phyloP scores from a whole-genome alignment of 345 rosid species.

The Gossypium sturtianum region DNA sequence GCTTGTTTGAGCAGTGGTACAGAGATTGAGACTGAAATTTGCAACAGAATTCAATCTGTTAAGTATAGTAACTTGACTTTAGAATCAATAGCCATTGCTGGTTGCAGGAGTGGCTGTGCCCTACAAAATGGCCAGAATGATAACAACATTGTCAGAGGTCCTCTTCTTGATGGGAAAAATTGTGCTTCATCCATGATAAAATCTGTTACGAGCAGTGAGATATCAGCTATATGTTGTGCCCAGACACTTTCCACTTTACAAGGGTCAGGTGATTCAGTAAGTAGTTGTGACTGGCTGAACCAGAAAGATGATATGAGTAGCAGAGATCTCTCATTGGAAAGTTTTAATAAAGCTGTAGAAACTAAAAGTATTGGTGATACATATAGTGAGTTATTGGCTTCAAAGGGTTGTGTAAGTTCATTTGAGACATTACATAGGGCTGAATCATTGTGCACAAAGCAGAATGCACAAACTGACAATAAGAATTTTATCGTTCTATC shows the following conservation, averaged over 20 bases:
- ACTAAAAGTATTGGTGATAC: constrained; percentile 14
- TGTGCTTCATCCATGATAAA: constrained; percentile 20
- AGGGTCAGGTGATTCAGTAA: constrained; percentile 12
- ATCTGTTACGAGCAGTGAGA: constrained; percentile 20
- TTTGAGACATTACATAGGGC: constrained; percentile 20
- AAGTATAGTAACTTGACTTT: not conserved
- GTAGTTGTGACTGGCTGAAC: constrained; percentile 12
- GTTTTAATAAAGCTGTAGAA: constrained; percentile 12
- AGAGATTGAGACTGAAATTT: not conserved
- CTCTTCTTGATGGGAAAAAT: constrained; percentile 6
- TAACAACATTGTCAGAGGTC: constrained; percentile 1
- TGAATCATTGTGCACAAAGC: constrained; percentile 19
- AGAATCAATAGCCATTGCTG: constrained; percentile 2
- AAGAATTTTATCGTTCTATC: constrained; percentile 15
- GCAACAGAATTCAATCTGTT: constrained; percentile 2
- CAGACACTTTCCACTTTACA: constrained; percentile 12
- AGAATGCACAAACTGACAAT: constrained; percentile 21
- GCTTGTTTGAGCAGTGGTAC: not conserved
- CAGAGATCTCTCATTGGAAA: constrained; percentile 20
- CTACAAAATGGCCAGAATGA: constrained; percentile 5
- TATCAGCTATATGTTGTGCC: constrained; percentile 19
- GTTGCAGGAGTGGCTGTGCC: not conserved
- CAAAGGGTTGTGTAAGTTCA: constrained; percentile 12
- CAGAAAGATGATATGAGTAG: constrained; percentile 15
- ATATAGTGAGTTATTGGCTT: constrained; percentile 10